Evolutionary conservation across 495 filamentous ascomycete species (phyloP).

Genomic region (Aspergillus indologenus): DNA sequence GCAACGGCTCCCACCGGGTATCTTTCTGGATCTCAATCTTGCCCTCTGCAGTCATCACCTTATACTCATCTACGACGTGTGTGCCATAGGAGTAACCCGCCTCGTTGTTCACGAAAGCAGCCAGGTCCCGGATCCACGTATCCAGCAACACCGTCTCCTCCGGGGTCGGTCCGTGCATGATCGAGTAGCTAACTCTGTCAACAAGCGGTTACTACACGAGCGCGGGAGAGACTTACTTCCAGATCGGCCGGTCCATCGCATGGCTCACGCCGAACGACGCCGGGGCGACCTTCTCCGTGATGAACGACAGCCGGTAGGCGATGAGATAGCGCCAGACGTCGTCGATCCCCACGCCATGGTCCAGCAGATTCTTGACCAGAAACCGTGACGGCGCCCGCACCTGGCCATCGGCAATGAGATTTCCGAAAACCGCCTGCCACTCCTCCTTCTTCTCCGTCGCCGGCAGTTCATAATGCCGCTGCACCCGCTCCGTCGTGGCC

Average conservation of each 20-base stretch:
- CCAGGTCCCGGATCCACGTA: conserved; percentile 26
- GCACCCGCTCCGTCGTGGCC: conserved; percentile 29
- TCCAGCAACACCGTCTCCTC: conserved; percentile 22
- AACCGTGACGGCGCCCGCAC: conserved; percentile 33
- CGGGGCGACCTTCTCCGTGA: conserved; percentile 25
- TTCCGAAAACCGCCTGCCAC: conserved; percentile 45
- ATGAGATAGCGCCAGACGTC: conserved; percentile 31
- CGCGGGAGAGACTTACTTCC: conserved; percentile 23
- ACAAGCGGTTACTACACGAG: not conserved
- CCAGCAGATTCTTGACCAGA: conserved; percentile 19
- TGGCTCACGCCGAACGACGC: conserved; percentile 24
- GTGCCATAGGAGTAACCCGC: conserved; percentile 20
- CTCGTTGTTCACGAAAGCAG: conserved; percentile 25
- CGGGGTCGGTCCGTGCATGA: conserved; percentile 25
- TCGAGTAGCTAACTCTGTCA: conserved; percentile 22
- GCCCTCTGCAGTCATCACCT: conserved; percentile 21
- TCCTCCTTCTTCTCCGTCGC: conserved; percentile 22
- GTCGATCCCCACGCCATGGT: conserved; percentile 18
- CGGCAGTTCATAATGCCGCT: conserved; percentile 36
- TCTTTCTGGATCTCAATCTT: conserved; percentile 27
- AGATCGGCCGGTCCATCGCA: conserved; percentile 29
- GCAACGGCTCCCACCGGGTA: conserved; percentile 18
- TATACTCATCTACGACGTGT: conserved; percentile 21
- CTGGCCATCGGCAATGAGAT: conserved; percentile 48
- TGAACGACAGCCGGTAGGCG: conserved; percentile 27